phyloP scores from a whole-genome alignment of 176 grass and related monocot genomes.

The Panicum miliaceum region DNA sequence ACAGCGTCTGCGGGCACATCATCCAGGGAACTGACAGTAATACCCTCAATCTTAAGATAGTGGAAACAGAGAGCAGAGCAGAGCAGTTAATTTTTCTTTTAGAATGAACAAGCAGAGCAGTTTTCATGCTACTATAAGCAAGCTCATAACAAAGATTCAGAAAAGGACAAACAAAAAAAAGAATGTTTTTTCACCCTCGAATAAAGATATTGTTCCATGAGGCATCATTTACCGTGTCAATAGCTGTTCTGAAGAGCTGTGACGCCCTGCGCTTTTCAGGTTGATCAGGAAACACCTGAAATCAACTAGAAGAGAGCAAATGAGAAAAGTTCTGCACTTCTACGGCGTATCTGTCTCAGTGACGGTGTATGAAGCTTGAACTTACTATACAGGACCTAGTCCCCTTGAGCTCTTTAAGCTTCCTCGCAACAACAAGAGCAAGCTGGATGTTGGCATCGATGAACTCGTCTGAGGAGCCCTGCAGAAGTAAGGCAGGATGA shows the following conservation, averaged over 20 bases:
- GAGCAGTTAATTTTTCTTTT: not conserved
- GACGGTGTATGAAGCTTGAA: not conserved
- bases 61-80: not conserved
- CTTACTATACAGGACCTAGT: slow-evolving; percentile 81
- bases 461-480: slow-evolving; percentile 98
- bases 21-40: slow-evolving; percentile 85
- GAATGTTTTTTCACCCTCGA: not conserved
- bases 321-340: slow-evolving; percentile 18
- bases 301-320: slow-evolving; percentile 47
- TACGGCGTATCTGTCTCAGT: not conserved
- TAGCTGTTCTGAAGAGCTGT: slow-evolving; percentile 71
- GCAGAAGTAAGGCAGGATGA: slow-evolving; percentile 21
- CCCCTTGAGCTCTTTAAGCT: slow-evolving; percentile 76
- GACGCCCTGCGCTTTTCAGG: slow-evolving; percentile 88
- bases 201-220: not conserved
- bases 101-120: not conserved
- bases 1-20: slow-evolving; percentile 74
- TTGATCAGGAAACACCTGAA: slow-evolving; percentile 96
- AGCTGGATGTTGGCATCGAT: slow-evolving; percentile 98
- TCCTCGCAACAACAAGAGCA: slow-evolving; percentile 75
- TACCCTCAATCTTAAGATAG: slow-evolving; percentile 70
- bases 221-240: slow-evolving; percentile 64
- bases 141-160: not conserved
- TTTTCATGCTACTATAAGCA: not conserved
- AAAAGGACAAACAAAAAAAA: not conserved